phyloP scores from a whole-genome alignment of 331 rosid genomes.

The Cydonia oblonga region DNA sequence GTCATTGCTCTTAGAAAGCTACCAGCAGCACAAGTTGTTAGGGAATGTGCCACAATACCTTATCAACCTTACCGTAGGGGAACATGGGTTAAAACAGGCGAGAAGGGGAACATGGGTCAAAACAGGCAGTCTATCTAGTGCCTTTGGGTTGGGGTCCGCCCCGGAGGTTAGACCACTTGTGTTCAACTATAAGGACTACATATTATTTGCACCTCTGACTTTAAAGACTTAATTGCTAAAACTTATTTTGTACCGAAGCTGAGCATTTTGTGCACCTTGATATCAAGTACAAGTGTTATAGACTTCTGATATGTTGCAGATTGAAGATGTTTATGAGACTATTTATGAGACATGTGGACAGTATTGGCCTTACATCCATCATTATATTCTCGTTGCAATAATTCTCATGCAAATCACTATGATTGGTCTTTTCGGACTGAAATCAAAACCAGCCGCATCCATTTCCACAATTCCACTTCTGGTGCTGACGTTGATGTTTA shows the following conservation, averaged over 20 bases:
- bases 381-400: constrained; percentile 56
- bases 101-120: not conserved
- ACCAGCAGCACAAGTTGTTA: not conserved
- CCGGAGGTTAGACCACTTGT: not conserved
- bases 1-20: not conserved
- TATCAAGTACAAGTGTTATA: not conserved
- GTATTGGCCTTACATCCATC: constrained; percentile 86
- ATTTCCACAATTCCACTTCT: constrained; percentile 67
- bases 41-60: not conserved
- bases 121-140: not conserved
- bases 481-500: constrained; percentile 55
- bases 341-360: constrained; percentile 72
- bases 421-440: constrained; percentile 83
- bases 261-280: not conserved
- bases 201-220: too few species aligned
- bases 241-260: not conserved
- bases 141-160: not conserved
- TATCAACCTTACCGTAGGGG: not conserved
- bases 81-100: not conserved
- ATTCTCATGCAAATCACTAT: constrained; percentile 83
- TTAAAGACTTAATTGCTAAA: not conserved
- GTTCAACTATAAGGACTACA: not conserved
- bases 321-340: constrained; percentile 64
- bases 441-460: constrained; percentile 77
- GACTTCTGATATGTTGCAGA: constrained; percentile 34